phyloP scores from a whole-genome alignment of 2,329 filamentous ascomycete genomes.

The Fusarium siculi region DNA sequence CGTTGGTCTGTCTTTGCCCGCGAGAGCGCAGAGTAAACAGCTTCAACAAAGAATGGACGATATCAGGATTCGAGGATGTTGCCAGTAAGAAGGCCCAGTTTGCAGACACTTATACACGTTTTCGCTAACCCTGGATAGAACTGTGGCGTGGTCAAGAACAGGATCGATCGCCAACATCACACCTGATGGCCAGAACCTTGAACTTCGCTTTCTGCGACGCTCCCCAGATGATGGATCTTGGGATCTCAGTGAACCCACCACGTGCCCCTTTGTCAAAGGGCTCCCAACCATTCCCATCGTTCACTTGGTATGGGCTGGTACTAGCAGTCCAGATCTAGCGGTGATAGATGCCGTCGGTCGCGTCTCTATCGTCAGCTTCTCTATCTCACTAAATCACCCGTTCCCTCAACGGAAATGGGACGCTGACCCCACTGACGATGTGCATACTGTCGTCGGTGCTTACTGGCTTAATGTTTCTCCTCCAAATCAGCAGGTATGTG shows the following conservation, averaged over 20 bases:
- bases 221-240: slow-evolving; percentile 76
- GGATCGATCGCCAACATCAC: slow-evolving; percentile 87
- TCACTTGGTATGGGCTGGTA: slow-evolving; percentile 83
- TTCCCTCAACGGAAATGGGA: slow-evolving; percentile 70
- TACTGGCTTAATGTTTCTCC: slow-evolving; percentile 81
- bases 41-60: slow-evolving; percentile 81
- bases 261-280: slow-evolving; percentile 69
- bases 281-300: slow-evolving; percentile 75
- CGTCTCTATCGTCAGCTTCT: slow-evolving; percentile 78
- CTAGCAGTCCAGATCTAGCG: slow-evolving; percentile 81
- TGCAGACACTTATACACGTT: not conserved
- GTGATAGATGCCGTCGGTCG: slow-evolving; percentile 83
- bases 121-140: slow-evolving; percentile 59
- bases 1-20: slow-evolving; percentile 66
- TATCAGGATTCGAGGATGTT: slow-evolving; percentile 78
- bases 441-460: slow-evolving; percentile 81
- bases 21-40: slow-evolving; percentile 63
- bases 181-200: slow-evolving; percentile 74
- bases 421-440: slow-evolving; percentile 77
- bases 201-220: slow-evolving; percentile 78
- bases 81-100: slow-evolving; percentile 70
- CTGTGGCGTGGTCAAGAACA: slow-evolving; percentile 86
- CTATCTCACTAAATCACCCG: slow-evolving; percentile 78
- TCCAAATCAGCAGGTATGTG: slow-evolving; percentile 51
- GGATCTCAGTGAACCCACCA: slow-evolving; percentile 78